These are phyloP conservation scores for Phytophthora boehmeriae DNA, from an alignment of 352 stramenopile species.

Conservation along the genomic window DNA sequence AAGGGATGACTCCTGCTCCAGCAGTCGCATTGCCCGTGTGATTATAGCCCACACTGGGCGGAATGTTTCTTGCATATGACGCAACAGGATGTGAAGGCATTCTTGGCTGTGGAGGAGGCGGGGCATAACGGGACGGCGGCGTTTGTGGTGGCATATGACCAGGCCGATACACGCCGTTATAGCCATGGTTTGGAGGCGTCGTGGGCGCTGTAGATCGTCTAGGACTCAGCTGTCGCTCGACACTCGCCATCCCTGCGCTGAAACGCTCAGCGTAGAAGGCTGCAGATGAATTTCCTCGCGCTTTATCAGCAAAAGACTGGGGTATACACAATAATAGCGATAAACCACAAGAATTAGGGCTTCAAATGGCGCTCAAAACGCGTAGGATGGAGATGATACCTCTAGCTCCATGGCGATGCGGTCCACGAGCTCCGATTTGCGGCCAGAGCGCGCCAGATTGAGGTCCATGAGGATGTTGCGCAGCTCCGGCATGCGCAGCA, in stretches of 20 bases:
- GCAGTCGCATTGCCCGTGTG: constrained; percentile 1
- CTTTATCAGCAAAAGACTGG: constrained; percentile 52
- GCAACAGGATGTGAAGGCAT: constrained; percentile 1
- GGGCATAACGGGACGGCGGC: constrained; percentile 4
- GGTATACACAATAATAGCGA: too few species aligned
- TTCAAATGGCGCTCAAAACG: constrained; percentile 3
- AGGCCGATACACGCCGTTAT: constrained; percentile 7
- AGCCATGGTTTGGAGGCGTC: constrained; percentile 5
- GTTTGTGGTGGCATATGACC: constrained; percentile 1
- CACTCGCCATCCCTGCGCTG: constrained; percentile 41
- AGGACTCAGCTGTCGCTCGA: constrained; percentile 51
- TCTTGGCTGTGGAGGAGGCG: constrained; percentile 10
- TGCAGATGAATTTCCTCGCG: constrained; percentile 50
- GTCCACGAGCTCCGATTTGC: constrained; percentile 82
- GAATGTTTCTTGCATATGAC: neutral
- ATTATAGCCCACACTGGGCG: constrained; percentile 14
- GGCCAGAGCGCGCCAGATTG: constrained; percentile 69
- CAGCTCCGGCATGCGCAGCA: constrained; percentile 77
- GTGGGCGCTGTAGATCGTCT: constrained; percentile 3
- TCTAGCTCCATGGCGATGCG: constrained; percentile 69
- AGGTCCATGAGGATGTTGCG: constrained; percentile 72
- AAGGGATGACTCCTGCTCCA: constrained; percentile 23
- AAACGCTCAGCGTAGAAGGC: constrained; percentile 69
- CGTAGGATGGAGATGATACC: constrained; percentile 26
- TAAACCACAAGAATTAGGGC: neutral